These are phyloP conservation scores for Caryopteris hybrid DNA, from an alignment of 305 asterid genomes.

Conservation along the genomic window DNA sequence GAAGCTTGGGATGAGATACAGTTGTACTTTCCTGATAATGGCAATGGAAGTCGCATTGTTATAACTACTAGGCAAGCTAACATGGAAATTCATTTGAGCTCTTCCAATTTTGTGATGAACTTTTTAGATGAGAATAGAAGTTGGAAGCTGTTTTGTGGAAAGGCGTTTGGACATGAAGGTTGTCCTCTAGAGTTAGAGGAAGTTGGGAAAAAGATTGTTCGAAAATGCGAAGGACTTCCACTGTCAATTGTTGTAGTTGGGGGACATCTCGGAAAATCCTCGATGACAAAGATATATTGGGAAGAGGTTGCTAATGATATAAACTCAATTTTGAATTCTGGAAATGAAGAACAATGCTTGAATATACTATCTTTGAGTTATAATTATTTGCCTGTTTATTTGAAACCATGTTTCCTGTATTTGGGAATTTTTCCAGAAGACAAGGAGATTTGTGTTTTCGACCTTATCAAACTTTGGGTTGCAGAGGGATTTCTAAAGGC, in stretches of 20 bases:
- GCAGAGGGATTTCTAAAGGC: constrained; percentile 10
- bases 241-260: not conserved
- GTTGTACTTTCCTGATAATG: not conserved
- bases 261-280: constrained; percentile 1
- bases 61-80: not conserved
- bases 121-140: not conserved
- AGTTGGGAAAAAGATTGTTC: not conserved
- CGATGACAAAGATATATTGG: not conserved
- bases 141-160: not conserved
- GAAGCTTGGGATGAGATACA: not conserved
- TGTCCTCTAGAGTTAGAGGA: not conserved
- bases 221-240: constrained; percentile 1
- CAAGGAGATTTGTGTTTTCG: not conserved
- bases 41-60: not conserved
- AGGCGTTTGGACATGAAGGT: not conserved
- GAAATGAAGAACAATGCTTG: not conserved
- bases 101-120: not conserved
- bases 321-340: not conserved
- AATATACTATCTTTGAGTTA: constrained; percentile 4
- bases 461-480: not conserved
- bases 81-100: not conserved
- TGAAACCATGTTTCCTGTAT: constrained; percentile 14
- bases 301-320: not conserved
- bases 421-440: not conserved
- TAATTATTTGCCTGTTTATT: not conserved